Percentiles rank a stretch among this genome's conserved stretches.
These are phyloP conservation scores for Aquanectria penicillioides DNA, from an alignment of 2,329 filamentous ascomycete species.

Conservation along the genomic window DNA sequence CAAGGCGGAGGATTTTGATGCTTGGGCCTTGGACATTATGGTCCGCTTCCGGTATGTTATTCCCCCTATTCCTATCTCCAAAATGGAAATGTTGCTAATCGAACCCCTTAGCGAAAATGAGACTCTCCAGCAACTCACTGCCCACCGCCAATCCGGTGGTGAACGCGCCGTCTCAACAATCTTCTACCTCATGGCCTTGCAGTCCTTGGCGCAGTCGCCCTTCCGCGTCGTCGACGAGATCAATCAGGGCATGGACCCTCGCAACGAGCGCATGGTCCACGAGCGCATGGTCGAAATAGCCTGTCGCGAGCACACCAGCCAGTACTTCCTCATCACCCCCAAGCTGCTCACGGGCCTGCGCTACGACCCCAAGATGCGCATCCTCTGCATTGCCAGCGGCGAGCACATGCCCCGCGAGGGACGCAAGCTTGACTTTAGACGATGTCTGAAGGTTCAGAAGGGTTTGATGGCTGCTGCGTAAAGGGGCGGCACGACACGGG, in stretches of 20 bases:
- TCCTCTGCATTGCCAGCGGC: constrained; percentile 93
- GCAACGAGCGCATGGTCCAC: constrained; percentile 98
- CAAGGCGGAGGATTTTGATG: constrained; percentile 93
- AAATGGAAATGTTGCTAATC: no score
- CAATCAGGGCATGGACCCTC: constrained; percentile 99
- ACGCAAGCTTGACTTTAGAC: constrained; percentile 59
- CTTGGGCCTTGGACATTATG: constrained; percentile 92
- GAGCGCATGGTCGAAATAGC: constrained; percentile 98
- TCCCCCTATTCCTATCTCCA: background rate
- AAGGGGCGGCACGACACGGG: background rate
- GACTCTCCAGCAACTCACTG: constrained; percentile 83
- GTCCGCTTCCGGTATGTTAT: constrained; percentile 88
- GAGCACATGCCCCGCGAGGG: constrained; percentile 72
- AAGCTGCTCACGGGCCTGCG: constrained; percentile 87
- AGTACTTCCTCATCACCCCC: constrained; percentile 97
- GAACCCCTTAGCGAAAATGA: constrained; percentile 85
- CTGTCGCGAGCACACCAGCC: constrained; percentile 80
- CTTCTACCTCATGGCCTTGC: constrained; percentile 98
- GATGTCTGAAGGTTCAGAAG: constrained; percentile 57
- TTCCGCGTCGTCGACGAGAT: constrained; percentile 99
- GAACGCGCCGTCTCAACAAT: constrained; percentile 97
- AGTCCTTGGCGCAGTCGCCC: constrained; percentile 90
- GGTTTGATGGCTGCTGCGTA: constrained; percentile 47
- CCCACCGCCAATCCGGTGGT: constrained; percentile 94
- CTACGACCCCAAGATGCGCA: constrained; percentile 91